These are phyloP conservation scores for Neonothopanus nambi DNA, from an alignment of 1,284 basidiomycete genomes.

Conservation along the genomic window DNA sequence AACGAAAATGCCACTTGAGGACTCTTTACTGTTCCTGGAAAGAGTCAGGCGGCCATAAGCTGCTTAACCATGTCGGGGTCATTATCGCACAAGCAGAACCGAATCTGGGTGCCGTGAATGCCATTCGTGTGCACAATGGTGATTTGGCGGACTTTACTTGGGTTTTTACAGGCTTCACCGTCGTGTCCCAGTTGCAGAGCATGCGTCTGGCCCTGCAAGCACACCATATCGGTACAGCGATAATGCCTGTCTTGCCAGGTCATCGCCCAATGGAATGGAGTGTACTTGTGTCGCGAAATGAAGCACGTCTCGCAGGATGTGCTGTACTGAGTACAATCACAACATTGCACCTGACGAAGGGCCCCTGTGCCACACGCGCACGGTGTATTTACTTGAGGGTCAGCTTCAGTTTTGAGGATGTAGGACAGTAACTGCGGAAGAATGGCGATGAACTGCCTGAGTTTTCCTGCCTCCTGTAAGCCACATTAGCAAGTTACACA, in stretches of 20 bases:
- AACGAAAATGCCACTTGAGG: conserved; percentile 30
- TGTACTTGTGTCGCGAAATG: conserved; percentile 11
- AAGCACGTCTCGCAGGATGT: too few relatives aligned
- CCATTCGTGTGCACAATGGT: too few relatives aligned
- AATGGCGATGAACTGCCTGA: too few relatives aligned
- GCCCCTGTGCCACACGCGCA: neutral
- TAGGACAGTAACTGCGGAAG: neutral
- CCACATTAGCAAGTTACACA: too few relatives aligned
- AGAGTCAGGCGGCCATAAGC: conserved; percentile 26
- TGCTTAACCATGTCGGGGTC: conserved; percentile 19
- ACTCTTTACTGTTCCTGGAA: conserved; percentile 27
- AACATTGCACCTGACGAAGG: conserved; percentile 8
- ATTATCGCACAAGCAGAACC: conserved; percentile 20
- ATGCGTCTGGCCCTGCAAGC: conserved; percentile 9
- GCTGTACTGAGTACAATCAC: too few relatives aligned
- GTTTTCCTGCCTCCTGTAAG: too few relatives aligned
- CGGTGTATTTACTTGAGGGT: neutral
- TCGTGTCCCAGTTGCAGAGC: conserved; percentile 24
- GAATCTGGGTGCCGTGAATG: conserved; percentile 17
- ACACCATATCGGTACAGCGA: conserved; percentile 21
- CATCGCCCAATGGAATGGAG: conserved; percentile 25
- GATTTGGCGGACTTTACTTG: neutral
- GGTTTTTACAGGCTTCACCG: conserved; percentile 3
- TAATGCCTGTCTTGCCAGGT: conserved; percentile 23
- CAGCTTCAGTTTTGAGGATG: neutral